Evolutionary conservation across 345 rosid species (phyloP).

Genomic region (Gossypium sturtianum): DNA sequence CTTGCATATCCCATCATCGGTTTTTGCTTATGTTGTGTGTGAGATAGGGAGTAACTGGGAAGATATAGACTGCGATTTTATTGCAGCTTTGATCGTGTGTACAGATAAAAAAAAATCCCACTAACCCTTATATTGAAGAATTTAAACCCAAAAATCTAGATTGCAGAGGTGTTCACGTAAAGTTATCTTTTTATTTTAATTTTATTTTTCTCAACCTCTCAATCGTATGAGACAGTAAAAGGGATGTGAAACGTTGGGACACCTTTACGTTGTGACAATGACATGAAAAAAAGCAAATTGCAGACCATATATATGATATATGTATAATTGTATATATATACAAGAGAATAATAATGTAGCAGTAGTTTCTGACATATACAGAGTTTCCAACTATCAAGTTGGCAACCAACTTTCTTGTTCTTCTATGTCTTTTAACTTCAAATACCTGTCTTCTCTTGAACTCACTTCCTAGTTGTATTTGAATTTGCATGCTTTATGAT

Average conservation of each 20-base stretch:
- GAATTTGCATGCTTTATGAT: not conserved
- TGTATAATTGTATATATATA: not conserved
- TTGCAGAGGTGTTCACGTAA: constrained; percentile 4
- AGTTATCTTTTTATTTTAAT: not conserved
- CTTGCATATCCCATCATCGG: not conserved
- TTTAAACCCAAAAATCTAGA: not conserved
- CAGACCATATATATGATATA: not conserved
- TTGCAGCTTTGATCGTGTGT: constrained; percentile 28
- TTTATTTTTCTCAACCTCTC: not conserved
- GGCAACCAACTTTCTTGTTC: constrained; percentile 11
- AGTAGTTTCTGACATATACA: constrained; percentile 7
- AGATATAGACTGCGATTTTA: constrained; percentile 3
- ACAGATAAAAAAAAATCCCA: constrained; percentile 8
- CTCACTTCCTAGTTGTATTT: not conserved
- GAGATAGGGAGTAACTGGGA: no score
- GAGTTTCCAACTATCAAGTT: not conserved
- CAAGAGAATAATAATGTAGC: constrained; percentile 10
- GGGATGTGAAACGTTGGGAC: constrained; percentile 4
- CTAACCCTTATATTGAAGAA: constrained; percentile 6
- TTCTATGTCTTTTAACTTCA: not conserved
- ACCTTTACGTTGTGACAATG: constrained; percentile 20
- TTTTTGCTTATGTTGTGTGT: not conserved
- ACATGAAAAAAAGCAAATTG: not conserved
- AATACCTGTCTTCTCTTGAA: not conserved
- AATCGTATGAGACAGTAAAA: not conserved